A percentile compares a stretch with the other conserved stretches of the same genome.
phyloP scores from a whole-genome alignment of 192 early-diverging fungal species.

The Umbelopsis vinacea region DNA sequence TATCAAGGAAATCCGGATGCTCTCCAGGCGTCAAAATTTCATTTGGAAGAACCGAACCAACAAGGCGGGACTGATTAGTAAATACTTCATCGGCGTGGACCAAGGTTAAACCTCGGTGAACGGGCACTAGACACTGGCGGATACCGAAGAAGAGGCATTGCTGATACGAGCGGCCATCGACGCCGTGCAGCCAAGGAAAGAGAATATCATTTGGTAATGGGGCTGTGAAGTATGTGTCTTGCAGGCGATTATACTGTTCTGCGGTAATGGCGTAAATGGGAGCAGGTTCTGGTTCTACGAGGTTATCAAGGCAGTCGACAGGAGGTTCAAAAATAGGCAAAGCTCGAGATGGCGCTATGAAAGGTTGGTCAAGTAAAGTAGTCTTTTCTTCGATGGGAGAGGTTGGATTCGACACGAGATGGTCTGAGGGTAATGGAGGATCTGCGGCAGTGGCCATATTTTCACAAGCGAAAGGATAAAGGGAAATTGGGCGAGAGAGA shows the following conservation, averaged over 20 bases:
- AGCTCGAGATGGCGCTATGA: background rate
- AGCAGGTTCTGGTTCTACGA: background rate
- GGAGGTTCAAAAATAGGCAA: slow-evolving; percentile 13
- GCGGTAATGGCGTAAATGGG: slow-evolving; percentile 46
- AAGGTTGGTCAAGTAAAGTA: background rate
- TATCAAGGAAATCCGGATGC: slow-evolving; percentile 10
- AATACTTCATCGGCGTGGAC: slow-evolving; percentile 36
- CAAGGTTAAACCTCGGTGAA: slow-evolving; percentile 33
- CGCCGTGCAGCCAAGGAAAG: slow-evolving; percentile 68
- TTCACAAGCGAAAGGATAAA: background rate
- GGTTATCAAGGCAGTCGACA: background rate
- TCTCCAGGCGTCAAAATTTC: slow-evolving; percentile 45
- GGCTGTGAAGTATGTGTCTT: slow-evolving; percentile 46
- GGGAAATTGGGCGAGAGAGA: background rate
- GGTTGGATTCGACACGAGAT: slow-evolving; percentile 2
- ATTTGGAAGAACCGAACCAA: slow-evolving; percentile 50
- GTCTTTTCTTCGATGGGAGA: slow-evolving; percentile 15
- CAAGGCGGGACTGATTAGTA: slow-evolving; percentile 38
- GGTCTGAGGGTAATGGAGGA: slow-evolving; percentile 12
- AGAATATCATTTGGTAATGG: slow-evolving; percentile 55
- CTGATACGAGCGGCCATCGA: slow-evolving; percentile 48
- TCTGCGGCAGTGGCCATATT: slow-evolving; percentile 10
- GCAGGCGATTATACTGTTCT: slow-evolving; percentile 43
- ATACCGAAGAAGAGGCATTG: slow-evolving; percentile 65
- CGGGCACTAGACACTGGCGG: slow-evolving; percentile 28